These are phyloP conservation scores for Saccharomyces jurei DNA, from an alignment of 805 yeast genomes.

Conservation along the genomic window DNA sequence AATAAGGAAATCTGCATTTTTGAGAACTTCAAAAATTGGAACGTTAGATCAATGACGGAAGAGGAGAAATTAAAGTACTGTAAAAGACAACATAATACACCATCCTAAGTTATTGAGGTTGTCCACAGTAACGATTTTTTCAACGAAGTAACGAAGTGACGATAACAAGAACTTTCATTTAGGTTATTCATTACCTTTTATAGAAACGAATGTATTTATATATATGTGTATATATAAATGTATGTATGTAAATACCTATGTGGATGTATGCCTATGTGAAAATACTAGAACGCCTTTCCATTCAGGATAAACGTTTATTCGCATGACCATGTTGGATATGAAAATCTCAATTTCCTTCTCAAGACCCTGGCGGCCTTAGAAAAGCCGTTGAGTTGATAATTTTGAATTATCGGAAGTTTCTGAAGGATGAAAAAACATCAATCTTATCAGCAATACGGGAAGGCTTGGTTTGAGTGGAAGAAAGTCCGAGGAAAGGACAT, in stretches of 20 bases:
- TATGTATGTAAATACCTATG: not conserved
- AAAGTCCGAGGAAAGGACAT: not conserved
- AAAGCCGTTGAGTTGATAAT: not conserved
- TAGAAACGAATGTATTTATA: not conserved
- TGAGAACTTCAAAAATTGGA: conserved; percentile 26
- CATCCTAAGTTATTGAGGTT: not conserved
- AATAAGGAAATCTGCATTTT: conserved; percentile 28
- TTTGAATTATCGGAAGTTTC: not conserved
- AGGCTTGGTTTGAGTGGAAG: not conserved
- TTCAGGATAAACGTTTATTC: not conserved
- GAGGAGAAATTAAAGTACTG: conserved; percentile 28
- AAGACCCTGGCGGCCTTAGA: not conserved
- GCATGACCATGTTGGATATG: not conserved
- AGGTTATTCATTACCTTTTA: not conserved
- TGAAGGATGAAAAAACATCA: not conserved
- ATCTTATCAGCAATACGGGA: not conserved
- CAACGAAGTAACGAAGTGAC: not conserved
- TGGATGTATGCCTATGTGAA: not conserved
- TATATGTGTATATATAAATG: not conserved
- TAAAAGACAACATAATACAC: conserved; percentile 20
- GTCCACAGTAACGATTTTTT: not conserved
- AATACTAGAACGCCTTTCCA: not conserved
- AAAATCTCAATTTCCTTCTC: not conserved
- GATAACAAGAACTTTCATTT: not conserved
- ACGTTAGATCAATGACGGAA: conserved; percentile 24